Base-by-base conservation (phyloP, 139 green algal species). In the Nannochloris sp. region DNA sequence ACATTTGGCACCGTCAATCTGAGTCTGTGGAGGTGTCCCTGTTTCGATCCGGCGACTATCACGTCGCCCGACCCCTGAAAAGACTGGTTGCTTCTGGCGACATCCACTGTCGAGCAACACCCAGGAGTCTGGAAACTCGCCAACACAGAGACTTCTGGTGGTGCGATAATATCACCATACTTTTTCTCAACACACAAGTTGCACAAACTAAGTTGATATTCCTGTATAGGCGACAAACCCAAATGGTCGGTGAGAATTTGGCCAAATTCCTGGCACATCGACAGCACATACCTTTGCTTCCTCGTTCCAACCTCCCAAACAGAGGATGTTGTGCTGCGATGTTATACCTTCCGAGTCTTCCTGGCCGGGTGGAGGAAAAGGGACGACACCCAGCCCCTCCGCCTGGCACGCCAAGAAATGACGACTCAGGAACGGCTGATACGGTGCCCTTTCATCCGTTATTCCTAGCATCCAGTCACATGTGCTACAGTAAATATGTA, bases 221-320 rank as follows among this genome's bases (percentile, higher is more conserved):
- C 58, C 58, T 64, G 58, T 58, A 49, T 6, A 51, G 9, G 25
- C 8, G 14, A 25, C n/a, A 50, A 59, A 64, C 20, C 56, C 20
- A 59, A 50, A 30, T 17, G 9, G 23, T 30, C 14, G 23, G 17
- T 30, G 23, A 30, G 25, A 17, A 12, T 53, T 3, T 23, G 46
- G n/a, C 5, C 5, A n/a, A 33, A 6, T 30, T 5, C 28, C 12
- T 12, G 50, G 17, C 11, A 40, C 33, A 8, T 40, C 6, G 6
- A 17, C 17, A 33, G 23, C 50, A 59, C 58, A 9, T 51, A 64
- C 58, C 58, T 64, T 23, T 31, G 58, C n/a, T 57, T 64, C 58
- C 25, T 64, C 58, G 25, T 59, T 64, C 58, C 58, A 64, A 57
- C 58, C 58, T 57, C 20, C 14, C 6, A 59, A 51, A 25, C n/a